These are phyloP conservation scores for Boechera retrofracta DNA, from an alignment of 345 rosid genomes.

Conservation along the genomic window DNA sequence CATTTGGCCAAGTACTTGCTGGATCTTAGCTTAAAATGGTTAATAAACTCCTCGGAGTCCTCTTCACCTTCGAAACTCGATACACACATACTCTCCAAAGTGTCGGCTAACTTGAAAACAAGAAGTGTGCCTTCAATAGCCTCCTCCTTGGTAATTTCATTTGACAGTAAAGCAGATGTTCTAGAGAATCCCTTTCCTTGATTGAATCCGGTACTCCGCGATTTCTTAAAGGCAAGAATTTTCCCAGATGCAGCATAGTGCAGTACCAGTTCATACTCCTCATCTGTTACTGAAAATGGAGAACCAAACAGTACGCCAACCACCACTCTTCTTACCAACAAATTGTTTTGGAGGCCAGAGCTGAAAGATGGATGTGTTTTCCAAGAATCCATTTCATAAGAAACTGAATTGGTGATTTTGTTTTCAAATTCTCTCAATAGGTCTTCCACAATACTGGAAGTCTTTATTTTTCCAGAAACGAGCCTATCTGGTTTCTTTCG, in stretches of 20 bases:
- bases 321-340: constrained; percentile 60
- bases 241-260: constrained; percentile 74
- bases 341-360: constrained; percentile 40
- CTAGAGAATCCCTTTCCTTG: constrained; percentile 37
- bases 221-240: constrained; percentile 36
- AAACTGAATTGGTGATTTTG: constrained; percentile 29
- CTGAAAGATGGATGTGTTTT: constrained; percentile 30
- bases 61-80: constrained; percentile 61
- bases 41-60: constrained; percentile 48
- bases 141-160: constrained; percentile 52
- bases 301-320: constrained; percentile 65
- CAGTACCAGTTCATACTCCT: constrained; percentile 62
- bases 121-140: constrained; percentile 60
- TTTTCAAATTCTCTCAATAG: constrained; percentile 63
- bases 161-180: constrained; percentile 20
- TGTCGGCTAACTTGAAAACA: constrained; percentile 64
- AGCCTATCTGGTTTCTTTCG: constrained; percentile 44
- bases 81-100: constrained; percentile 59
- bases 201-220: constrained; percentile 34
- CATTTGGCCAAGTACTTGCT: constrained; percentile 66
- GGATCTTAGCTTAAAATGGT: constrained; percentile 59
- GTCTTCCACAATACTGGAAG: constrained; percentile 44
- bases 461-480: constrained; percentile 29
- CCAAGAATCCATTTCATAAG: constrained; percentile 35
- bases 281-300: constrained; percentile 49